Evolutionary conservation across 768 basidiomycete species (phyloP).

Genomic region (Xerocomellus chrysenteron): DNA sequence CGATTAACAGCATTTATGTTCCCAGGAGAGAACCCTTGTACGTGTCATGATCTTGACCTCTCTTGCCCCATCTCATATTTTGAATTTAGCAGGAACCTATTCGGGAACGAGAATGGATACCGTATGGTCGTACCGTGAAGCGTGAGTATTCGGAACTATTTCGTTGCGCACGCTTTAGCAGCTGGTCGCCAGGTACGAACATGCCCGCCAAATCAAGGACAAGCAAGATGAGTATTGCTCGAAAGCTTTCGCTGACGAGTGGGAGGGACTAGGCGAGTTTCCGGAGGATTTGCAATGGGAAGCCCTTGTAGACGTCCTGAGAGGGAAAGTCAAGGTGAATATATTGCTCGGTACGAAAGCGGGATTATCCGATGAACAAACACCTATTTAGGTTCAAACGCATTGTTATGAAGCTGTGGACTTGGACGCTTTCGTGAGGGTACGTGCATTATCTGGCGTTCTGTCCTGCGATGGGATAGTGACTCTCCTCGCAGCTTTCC

Average conservation of each 20-base stretch:
- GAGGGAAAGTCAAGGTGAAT: conserved; percentile 71
- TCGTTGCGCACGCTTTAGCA: neutral
- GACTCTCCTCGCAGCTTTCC: conserved; percentile 45
- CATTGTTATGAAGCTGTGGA: conserved; percentile 68
- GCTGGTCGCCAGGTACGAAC: conserved; percentile 45
- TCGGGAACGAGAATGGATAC: conserved; percentile 58
- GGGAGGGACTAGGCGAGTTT: conserved; percentile 50
- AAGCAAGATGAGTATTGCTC: conserved; percentile 67
- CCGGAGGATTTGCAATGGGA: conserved; percentile 74
- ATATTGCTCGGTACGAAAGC: neutral
- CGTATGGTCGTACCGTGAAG: conserved; percentile 67
- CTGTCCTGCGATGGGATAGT: neutral
- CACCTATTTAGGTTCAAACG: conserved; percentile 38
- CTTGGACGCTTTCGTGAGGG: conserved; percentile 64
- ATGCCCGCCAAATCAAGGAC: conserved; percentile 62
- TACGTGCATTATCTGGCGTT: conserved; percentile 29
- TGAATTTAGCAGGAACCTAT: conserved; percentile 30
- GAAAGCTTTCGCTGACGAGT: conserved; percentile 45
- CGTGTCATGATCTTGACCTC: conserved; percentile 1
- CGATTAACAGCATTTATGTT: neutral
- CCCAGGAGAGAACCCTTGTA: conserved; percentile 57
- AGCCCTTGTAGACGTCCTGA: conserved; percentile 63
- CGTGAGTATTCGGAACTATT: conserved; percentile 20
- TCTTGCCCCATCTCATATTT: neutral
- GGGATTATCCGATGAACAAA: neutral